Evolutionary conservation across 1,284 basidiomycete genomes (phyloP).

Genomic region (Sphaerobolus stellatus): DNA sequence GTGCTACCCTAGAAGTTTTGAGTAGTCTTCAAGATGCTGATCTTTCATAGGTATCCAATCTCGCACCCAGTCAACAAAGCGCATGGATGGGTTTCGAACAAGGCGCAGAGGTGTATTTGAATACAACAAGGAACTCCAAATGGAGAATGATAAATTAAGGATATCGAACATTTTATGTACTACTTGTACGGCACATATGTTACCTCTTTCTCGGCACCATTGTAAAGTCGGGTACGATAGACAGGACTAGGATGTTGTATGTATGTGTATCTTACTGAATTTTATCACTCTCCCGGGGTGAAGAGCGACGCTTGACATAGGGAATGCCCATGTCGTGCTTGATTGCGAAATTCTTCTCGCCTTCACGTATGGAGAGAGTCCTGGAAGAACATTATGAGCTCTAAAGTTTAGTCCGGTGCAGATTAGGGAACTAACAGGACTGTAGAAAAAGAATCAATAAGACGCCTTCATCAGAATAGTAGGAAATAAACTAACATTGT

Average conservation of each 20-base stretch:
- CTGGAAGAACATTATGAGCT: conserved; percentile 28
- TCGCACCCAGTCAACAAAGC: conserved; percentile 56
- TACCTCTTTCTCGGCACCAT: not conserved
- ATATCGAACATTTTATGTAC: not conserved
- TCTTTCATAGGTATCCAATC: conserved; percentile 53
- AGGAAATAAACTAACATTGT: conserved; percentile 47
- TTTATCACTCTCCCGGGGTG: too few species aligned
- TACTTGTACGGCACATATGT: not conserved
- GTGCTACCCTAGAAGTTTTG: not conserved
- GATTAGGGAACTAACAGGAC: conserved; percentile 43
- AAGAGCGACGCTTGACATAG: too few species aligned
- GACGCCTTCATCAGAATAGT: not conserved
- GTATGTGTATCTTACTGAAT: too few species aligned
- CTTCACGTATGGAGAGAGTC: conserved; percentile 59
- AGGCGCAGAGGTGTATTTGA: conserved; percentile 60
- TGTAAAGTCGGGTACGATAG: too few species aligned
- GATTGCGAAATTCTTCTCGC: conserved; percentile 37
- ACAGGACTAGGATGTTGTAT: too few species aligned
- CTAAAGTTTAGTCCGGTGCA: not conserved
- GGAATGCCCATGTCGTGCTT: conserved; percentile 44
- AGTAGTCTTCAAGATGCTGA: conserved; percentile 1
- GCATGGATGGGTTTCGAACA: conserved; percentile 62
- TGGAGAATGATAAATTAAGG: conserved; percentile 38
- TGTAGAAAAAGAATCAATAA: conserved; percentile 21
- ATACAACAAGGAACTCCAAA: conserved; percentile 58